Evolutionary conservation across 345 rosid species (phyloP).

Genomic region (Punica granatum): DNA sequence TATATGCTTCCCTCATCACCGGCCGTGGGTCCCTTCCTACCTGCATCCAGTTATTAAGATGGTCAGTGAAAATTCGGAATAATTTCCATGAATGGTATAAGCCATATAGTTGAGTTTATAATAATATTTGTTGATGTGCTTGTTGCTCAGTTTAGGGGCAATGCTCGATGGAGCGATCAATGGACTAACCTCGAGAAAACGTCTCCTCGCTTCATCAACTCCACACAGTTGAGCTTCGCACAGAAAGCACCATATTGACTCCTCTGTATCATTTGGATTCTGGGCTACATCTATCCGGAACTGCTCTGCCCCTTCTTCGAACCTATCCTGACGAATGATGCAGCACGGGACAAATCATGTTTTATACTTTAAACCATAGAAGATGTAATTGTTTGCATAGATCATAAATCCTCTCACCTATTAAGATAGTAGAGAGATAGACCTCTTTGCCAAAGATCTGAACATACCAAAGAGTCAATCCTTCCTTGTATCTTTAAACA

Average conservation of each 20-base stretch:
- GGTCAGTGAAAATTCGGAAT: neutral
- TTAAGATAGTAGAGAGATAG: constrained; percentile 49
- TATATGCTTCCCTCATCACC: constrained; percentile 73
- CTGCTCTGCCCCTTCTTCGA: constrained; percentile 88
- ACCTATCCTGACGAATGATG: constrained; percentile 28
- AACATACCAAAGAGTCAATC: constrained; percentile 3
- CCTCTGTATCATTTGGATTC: constrained; percentile 91
- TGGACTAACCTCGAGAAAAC: constrained; percentile 54
- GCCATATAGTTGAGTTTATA: neutral
- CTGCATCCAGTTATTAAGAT: constrained; percentile 31
- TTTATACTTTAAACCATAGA: neutral
- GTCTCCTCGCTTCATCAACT: constrained; percentile 51
- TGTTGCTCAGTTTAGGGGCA: neutral
- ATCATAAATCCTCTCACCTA: constrained; percentile 21
- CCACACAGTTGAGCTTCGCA: constrained; percentile 72
- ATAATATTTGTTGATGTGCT: neutral
- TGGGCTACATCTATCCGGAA: constrained; percentile 83
- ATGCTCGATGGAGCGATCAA: too few species aligned
- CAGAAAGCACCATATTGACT: constrained; percentile 88
- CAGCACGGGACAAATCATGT: neutral
- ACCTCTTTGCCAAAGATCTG: constrained; percentile 60
- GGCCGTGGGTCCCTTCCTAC: constrained; percentile 85
- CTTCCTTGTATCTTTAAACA: neutral
- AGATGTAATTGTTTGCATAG: neutral
- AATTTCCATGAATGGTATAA: neutral